These are phyloP conservation scores for Isatis tinctoria DNA, from an alignment of 345 rosid species.

Conservation along the genomic window DNA sequence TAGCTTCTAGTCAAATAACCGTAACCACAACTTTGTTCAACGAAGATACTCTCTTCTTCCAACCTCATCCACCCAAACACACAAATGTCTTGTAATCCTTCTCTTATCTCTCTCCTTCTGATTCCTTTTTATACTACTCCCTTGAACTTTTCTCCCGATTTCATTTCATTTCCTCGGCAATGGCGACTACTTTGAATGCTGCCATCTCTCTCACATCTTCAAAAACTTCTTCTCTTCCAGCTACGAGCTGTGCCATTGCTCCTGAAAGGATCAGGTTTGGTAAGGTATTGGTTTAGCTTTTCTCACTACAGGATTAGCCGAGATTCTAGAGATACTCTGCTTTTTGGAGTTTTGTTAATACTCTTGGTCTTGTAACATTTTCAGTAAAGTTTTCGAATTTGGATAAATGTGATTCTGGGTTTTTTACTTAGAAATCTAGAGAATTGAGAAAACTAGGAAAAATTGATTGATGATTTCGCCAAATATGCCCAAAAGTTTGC, in stretches of 20 bases:
- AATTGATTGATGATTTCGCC: neutral
- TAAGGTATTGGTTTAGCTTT: conserved; percentile 40
- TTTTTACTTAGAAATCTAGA: neutral
- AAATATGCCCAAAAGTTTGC: neutral
- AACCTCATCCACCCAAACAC: conserved; percentile 36
- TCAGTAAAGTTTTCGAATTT: neutral
- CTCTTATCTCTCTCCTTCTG: conserved; percentile 31
- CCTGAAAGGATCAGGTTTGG: conserved; percentile 65
- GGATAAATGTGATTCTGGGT: neutral
- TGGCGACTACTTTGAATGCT: conserved; percentile 80
- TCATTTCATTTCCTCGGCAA: conserved; percentile 24
- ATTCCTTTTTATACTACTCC: conserved; percentile 19
- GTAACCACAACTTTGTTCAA: conserved; percentile 32
- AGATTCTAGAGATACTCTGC: neutral
- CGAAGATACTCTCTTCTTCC: conserved; percentile 26
- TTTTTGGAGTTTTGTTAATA: neutral
- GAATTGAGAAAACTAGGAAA: neutral
- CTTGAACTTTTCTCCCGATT: neutral
- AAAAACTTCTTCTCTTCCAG: conserved; percentile 52
- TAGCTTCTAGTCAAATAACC: conserved; percentile 11
- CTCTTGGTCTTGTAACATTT: neutral
- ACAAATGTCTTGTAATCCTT: conserved; percentile 20
- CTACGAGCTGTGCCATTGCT: conserved; percentile 46
- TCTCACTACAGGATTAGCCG: neutral
- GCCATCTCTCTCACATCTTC: conserved; percentile 75